phyloP scores from a whole-genome alignment of 2,329 filamentous ascomycete genomes.

The Fusarium clavum region DNA sequence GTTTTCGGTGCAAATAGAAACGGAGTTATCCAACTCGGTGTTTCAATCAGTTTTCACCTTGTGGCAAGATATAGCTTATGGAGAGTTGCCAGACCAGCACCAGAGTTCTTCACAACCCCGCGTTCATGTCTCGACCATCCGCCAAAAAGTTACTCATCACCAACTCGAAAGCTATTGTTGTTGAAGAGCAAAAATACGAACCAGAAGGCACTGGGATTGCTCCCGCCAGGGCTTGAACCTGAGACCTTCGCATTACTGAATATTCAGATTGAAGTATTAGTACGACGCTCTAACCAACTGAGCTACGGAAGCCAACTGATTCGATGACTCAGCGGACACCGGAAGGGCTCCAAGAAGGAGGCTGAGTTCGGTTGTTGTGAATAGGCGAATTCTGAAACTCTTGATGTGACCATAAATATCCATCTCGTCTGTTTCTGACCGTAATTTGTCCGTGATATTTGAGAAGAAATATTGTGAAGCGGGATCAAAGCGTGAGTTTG shows the following conservation, averaged over 20 bases:
- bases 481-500: not conserved
- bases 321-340: not conserved
- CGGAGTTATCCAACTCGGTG: not conserved
- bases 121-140: not conserved
- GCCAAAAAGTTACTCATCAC: not conserved
- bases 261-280: constrained; percentile 29
- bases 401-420: not conserved
- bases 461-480: not conserved
- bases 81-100: not conserved
- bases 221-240: constrained; percentile 35
- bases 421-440: not conserved
- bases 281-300: constrained; percentile 36
- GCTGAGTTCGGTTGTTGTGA: not conserved
- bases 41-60: not conserved
- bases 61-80: not conserved
- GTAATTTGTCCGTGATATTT: not conserved
- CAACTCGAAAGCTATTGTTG: not conserved
- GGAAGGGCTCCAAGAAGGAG: not conserved
- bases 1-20: not conserved
- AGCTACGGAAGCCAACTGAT: constrained; percentile 16
- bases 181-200: not conserved
- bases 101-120: not conserved
- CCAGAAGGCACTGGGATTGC: constrained; percentile 14
- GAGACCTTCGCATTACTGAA: constrained; percentile 33
- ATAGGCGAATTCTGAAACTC: not conserved